These are phyloP conservation scores for Cornus florida DNA, from an alignment of 148 eudicot genomes.

Conservation along the genomic window DNA sequence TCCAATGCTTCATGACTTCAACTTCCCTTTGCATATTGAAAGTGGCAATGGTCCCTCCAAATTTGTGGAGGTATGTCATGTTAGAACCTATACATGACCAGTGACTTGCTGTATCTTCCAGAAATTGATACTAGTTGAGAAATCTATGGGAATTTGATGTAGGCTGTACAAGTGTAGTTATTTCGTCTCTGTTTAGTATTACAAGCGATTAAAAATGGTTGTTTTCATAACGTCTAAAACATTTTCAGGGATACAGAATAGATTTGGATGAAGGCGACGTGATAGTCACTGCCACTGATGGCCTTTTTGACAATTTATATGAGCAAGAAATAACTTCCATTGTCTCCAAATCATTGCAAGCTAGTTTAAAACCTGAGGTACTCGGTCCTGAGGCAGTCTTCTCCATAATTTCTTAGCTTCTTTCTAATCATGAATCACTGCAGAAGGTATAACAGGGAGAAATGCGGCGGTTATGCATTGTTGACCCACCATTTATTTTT, in stretches of 20 bases:
- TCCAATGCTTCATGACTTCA: slow-evolving; percentile 67
- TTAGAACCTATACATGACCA: background rate
- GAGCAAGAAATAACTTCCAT: slow-evolving; percentile 64
- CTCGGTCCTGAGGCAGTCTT: slow-evolving; percentile 3
- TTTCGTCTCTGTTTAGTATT: background rate
- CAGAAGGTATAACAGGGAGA: background rate
- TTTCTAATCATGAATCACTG: background rate
- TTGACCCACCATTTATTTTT: too few species aligned
- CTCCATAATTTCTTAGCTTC: background rate
- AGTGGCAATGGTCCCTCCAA: slow-evolving; percentile 50
- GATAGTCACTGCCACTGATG: slow-evolving; percentile 79
- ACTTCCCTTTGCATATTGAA: slow-evolving; percentile 62
- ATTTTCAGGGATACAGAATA: slow-evolving; percentile 52
- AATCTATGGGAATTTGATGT: too few species aligned
- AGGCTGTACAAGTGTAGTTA: background rate
- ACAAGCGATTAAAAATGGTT: background rate
- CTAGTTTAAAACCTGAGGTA: slow-evolving; percentile 56
- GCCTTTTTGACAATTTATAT: slow-evolving; percentile 83
- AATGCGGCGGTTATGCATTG: background rate
- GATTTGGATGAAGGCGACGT: slow-evolving; percentile 73
- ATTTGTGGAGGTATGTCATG: slow-evolving; percentile 53
- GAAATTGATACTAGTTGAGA: background rate
- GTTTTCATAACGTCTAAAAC: background rate
- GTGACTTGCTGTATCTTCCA: background rate
- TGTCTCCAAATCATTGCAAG: slow-evolving; percentile 48